Base-by-base conservation (phyloP, 1,284 basidiomycete species). In the Somion occarium region DNA sequence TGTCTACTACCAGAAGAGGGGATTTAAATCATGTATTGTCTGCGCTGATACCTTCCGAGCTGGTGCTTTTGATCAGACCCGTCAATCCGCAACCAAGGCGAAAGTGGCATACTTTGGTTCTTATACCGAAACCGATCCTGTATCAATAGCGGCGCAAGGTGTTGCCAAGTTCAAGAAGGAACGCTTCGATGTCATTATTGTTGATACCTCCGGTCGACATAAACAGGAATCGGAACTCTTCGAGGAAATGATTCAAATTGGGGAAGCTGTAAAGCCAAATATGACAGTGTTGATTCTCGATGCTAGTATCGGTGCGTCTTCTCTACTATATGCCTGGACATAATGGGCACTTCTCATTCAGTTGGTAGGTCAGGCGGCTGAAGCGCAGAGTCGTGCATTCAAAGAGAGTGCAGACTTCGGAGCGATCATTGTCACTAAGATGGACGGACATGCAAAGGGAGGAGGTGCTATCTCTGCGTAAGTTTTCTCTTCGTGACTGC, bases 21-120 rank as follows among this genome's bases (percentile, higher is more conserved):
- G 97, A 3, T 93, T 98, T 80, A 94, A 95, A 67, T 91, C 94
- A n/a, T 93, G 89, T 59, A 93, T 99, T 46, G 97, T 99, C 61
- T 99, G 97, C 64, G 97, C 97, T 23, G 97, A 99, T 71, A 99
- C 97, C 2, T 99, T 99, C 79, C 91, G 97, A 73, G 97, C 97
- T 3, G 97, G 97, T 58, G 97, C 97, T 41, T 99, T 99, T 70
- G 97, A 99, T 70, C 97, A 99, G 79, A 99, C 87, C 59, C 90
- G 90, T 65, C 85, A 89, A 70, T 92, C 84, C 22, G 97, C 97
- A 7, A 97, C 95, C 27, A 98, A 98, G 72, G 97, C 96, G 48
- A 98, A 97, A 69, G 93, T 99, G 13, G 95, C 97, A 11, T 99
- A 98, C 80, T 99, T 95, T 72, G 97, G 97, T 44, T 94, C 91